Percentiles rank a stretch among this genome's conserved stretches.
Conservation (phyloP, 768 basidiomycete species). For the Lactarius sanguifluus region DNA sequence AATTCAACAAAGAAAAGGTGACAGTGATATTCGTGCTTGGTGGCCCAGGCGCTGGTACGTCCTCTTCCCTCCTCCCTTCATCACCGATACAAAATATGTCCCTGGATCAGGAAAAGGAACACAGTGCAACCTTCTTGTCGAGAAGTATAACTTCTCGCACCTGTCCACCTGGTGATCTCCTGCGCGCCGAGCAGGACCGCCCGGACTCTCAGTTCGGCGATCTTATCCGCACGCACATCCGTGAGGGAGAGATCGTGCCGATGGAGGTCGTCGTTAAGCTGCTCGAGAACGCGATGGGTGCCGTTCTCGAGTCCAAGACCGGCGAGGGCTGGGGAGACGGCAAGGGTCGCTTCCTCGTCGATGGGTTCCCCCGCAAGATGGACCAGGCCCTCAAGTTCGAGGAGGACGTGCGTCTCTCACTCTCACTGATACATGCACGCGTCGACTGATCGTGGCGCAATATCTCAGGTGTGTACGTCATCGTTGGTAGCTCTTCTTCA, state of each 20-base stretch:
- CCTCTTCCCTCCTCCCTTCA: neutral
- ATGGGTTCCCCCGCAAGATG: constrained; percentile 98
- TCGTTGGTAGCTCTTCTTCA: constrained; percentile 82
- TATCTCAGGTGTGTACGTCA: constrained; percentile 70
- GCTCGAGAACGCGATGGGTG: constrained; percentile 87
- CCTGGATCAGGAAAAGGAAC: constrained; percentile 82
- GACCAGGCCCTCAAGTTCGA: constrained; percentile 95
- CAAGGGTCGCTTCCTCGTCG: constrained; percentile 86
- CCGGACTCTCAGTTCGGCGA: constrained; percentile 80
- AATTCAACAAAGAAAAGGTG: constrained; percentile 70
- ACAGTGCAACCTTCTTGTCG: constrained; percentile 82
- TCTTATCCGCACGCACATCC: constrained; percentile 85
- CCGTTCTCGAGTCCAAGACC: constrained; percentile 47
- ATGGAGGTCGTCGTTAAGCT: constrained; percentile 97
- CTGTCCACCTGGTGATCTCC: constrained; percentile 97
- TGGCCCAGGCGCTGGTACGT: constrained; percentile 90
- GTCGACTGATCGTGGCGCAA: neutral
- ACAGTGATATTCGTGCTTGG: constrained; percentile 94
- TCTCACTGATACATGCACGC: neutral
- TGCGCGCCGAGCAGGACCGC: constrained; percentile 90
- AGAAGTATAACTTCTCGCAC: constrained; percentile 87
- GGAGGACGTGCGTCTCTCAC: constrained; percentile 54
- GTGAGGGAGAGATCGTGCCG: constrained; percentile 91
- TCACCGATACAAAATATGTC: constrained; percentile 3
- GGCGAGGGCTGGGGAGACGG: constrained; percentile 67